A percentile compares a stretch with the other conserved stretches of the same genome.
These are phyloP conservation scores for Saccharomycopsis oosterbeekiorum DNA, from an alignment of 805 yeast genomes.

Conservation along the genomic window DNA sequence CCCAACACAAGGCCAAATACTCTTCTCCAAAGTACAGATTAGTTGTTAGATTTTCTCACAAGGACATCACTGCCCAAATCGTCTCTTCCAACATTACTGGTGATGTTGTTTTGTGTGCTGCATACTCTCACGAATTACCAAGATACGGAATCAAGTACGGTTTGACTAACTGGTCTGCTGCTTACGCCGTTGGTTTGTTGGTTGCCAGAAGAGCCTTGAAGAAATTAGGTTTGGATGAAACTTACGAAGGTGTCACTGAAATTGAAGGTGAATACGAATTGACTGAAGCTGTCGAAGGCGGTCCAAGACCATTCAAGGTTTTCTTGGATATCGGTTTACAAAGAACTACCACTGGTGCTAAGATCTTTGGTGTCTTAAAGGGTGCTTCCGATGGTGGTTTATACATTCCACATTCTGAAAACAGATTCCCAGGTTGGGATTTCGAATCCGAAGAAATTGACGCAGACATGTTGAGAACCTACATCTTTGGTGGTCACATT, in stretches of 20 bases:
- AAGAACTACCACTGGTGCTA: conserved; percentile 99
- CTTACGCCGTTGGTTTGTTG: conserved; percentile 96
- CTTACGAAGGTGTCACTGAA: conserved; percentile 98
- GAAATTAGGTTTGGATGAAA: conserved; percentile 96
- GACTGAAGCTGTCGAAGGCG: conserved; percentile 99
- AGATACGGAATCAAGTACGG: conserved; percentile 95
- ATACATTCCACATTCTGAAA: conserved; percentile 97
- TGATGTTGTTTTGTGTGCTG: conserved; percentile 92
- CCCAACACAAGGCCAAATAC: conserved; percentile 99
- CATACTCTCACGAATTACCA: conserved; percentile 98
- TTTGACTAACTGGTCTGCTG: conserved; percentile 99
- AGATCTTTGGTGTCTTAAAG: conserved; percentile 98
- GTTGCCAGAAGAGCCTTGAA: conserved; percentile 98
- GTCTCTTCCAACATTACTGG: conserved; percentile 95
- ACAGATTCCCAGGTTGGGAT: conserved; percentile 99
- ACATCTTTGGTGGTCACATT: conserved; percentile 99
- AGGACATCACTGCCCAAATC: conserved; percentile 96
- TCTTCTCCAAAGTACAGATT: conserved; percentile 99
- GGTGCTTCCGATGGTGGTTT: conserved; percentile 99
- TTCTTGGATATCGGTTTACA: conserved; percentile 98
- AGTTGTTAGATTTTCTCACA: conserved; percentile 99
- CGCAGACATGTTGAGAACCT: conserved; percentile 93
- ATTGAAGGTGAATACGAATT: conserved; percentile 98
- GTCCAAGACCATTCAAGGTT: conserved; percentile 99
- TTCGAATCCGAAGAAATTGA: conserved; percentile 97